Evolutionary conservation across 441 rosid species (phyloP).

Genomic region (Arabidopsis lyrata): DNA sequence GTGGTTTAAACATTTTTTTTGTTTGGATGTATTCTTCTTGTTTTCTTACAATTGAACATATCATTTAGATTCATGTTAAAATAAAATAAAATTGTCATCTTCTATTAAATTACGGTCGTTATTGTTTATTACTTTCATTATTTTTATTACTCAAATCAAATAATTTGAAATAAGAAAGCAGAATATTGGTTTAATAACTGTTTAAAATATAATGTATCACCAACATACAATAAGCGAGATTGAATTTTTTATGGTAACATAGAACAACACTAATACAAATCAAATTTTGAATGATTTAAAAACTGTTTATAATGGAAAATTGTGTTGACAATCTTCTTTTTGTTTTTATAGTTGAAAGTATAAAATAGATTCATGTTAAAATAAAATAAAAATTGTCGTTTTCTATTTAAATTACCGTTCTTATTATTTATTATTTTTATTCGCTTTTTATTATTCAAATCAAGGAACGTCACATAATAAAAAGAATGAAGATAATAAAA

Average conservation of each 20-base stretch:
- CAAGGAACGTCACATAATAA: too few species aligned
- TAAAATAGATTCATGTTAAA: not conserved
- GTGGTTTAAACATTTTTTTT: not conserved
- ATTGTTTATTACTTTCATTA: too few species aligned
- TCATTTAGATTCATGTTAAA: too few species aligned
- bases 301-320: not conserved
- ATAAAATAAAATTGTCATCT: too few species aligned
- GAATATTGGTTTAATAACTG: not conserved
- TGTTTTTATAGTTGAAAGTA: not conserved
- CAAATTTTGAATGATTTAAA: not conserved
- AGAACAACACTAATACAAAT: not conserved
- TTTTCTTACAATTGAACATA: too few species aligned
- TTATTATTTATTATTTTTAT: not conserved
- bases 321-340: not conserved
- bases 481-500: not conserved
- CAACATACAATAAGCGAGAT: not conserved
- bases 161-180: too few species aligned
- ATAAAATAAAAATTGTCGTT: not conserved
- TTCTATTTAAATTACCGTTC: not conserved
- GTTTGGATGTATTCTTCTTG: not conserved
- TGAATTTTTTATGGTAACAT: not conserved
- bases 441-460: not conserved
- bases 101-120: too few species aligned
- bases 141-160: too few species aligned
- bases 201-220: not conserved